These are phyloP conservation scores for Irpex sp. DNA, from an alignment of 1,284 basidiomycete species.

Conservation along the genomic window DNA sequence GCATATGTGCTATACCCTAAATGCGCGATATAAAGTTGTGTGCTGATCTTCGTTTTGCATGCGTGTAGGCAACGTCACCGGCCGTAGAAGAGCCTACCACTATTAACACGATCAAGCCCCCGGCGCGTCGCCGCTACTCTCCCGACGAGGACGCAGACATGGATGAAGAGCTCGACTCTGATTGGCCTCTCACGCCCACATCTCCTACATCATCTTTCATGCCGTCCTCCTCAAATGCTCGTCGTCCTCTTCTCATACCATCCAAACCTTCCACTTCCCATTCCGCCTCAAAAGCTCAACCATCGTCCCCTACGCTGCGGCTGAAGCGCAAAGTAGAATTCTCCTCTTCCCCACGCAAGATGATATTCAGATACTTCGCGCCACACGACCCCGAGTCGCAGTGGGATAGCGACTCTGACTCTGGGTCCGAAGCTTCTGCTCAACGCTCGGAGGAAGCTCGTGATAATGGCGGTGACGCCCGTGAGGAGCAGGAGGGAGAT, in stretches of 20 bases:
- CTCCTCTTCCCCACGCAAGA: conserved; percentile 3
- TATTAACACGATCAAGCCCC: neutral
- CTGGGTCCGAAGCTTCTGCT: neutral
- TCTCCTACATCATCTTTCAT: neutral
- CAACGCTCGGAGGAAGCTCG: neutral
- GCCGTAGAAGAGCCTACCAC: neutral
- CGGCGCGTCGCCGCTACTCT: neutral
- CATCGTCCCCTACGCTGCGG: neutral
- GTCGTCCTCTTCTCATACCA: neutral
- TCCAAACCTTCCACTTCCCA: neutral
- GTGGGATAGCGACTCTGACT: neutral
- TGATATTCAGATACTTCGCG: conserved; percentile 12
- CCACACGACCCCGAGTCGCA: conserved; percentile 1
- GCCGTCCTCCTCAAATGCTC: neutral
- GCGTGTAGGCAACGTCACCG: neutral
- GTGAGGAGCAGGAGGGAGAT: neutral
- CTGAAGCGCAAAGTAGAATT: conserved; percentile 10
- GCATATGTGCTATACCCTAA: neutral
- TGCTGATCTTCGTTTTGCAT: neutral
- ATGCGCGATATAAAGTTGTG: neutral
- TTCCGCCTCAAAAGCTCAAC: neutral
- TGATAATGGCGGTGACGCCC: neutral
- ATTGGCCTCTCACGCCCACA: conserved; percentile 7
- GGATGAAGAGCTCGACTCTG: conserved; percentile 3
- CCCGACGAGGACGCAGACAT: neutral